Conservation (phyloP, 306 rosid species). For the Medicago lupulina region DNA sequence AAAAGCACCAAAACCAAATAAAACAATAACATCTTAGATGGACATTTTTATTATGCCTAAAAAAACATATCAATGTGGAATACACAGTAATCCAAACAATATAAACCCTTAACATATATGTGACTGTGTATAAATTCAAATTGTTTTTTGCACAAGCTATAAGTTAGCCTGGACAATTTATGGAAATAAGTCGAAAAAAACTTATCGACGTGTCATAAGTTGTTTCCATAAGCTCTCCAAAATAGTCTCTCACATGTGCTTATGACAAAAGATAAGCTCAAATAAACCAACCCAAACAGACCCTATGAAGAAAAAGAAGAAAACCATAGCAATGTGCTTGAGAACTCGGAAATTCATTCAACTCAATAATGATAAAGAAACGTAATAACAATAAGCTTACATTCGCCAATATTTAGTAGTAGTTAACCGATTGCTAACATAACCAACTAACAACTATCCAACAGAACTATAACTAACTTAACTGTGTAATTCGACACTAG, state of each 20-base stretch:
- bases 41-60: background rate
- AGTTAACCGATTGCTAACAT: background rate
- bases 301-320: too few relatives aligned
- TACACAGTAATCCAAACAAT: background rate
- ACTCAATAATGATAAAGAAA: background rate
- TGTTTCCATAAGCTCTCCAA: too few relatives aligned
- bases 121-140: too few relatives aligned
- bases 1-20: conserved; percentile 26
- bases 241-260: too few relatives aligned
- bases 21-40: background rate
- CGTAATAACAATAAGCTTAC: background rate
- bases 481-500: background rate
- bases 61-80: background rate
- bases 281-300: too few relatives aligned
- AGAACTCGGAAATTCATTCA: background rate
- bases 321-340: background rate
- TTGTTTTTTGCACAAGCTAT: too few relatives aligned
- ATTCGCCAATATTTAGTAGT: background rate
- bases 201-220: too few relatives aligned
- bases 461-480: background rate
- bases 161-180: too few relatives aligned
- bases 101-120: too few relatives aligned
- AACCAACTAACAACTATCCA: background rate
- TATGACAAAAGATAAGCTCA: too few relatives aligned
- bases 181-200: too few relatives aligned